Evolutionary conservation across 495 filamentous ascomycete species (phyloP), one percentile per base, ranked within the genome.

Genomic region (Cercophora sp.): DNA sequence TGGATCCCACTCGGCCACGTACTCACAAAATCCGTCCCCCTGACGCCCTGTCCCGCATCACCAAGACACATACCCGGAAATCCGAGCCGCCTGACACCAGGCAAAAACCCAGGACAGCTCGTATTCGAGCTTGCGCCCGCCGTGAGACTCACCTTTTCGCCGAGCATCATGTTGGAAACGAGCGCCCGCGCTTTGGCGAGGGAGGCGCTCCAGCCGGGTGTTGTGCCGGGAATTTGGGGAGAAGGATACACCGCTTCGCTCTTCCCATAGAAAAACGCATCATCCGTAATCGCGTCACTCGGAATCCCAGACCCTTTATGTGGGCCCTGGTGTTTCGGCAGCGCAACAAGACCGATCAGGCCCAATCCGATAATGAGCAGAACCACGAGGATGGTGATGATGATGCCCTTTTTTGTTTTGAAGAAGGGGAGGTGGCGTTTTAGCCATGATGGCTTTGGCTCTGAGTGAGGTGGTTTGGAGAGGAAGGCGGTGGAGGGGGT

Each of bases 51-150:
- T 0, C 80, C 81, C 2, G 81, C 83, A 64, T 88, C 84, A 15
- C 71, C 68, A 0, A 88, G 70, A 58, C 84, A 87, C 32, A 87
- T 62, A 6, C 85, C 85, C 0, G 79, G 72, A 53, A 82, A 87
- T 1, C 73, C 72, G 16, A 87, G 66, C 1, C 83, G 73, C 8
- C 71, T 67, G n/a, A 86, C 70, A 6, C 72, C 55, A 0, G 65
- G 69, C 35, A 78, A 75, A 16, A 67, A 75, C 3, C 84, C 82
- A 18, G 73, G 67, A 57, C 83, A 86, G 36, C 68, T 54, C 8
- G 72, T 82, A 13, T 69, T 71, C 5, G 53, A 61, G 13, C 8
- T 18, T 6, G 66, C 57, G 4, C 81, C 82, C 2, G 71, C 74
- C 0, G 81, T 83, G 45, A 84, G 66, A 43, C 70, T 75, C 36